Base-by-base conservation (phyloP, 257 asterid genomes). In the Ocimum tenuiflorum region DNA sequence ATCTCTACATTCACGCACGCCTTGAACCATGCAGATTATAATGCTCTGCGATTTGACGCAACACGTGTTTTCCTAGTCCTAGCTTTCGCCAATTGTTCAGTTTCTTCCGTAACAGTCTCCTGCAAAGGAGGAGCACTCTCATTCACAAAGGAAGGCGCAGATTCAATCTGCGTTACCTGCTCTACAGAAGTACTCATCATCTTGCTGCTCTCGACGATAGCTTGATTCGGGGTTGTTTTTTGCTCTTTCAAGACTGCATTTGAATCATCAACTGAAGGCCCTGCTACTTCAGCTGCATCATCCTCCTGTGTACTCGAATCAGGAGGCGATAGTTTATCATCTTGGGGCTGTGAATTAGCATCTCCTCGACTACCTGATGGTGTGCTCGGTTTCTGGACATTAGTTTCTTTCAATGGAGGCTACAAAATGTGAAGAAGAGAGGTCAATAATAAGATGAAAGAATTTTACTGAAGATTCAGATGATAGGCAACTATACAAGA, bases 31-130 rank as follows among this genome's bases (percentile, higher is more conserved):
- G 54, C 47, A 36, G 59, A 45, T 39, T 46, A 57, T 23, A 52
- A 51, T 36, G 11, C 63, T 64, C 38, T 53, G 19, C 61, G 71
- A 63, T 13, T 68, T 11, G 79, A 23, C 52, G 75, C 53, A 20
- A 75, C 61, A 1, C 67, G 77, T 3, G 78, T 12, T 78, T 60
- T 85, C 82, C 86, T 83, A 62, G 61, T 35, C 75, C 82, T 75
- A 18, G 83, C 77, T 52, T 84, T 79, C 12, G 94, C 74, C 33
- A 76, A 46, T 14, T 74, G 83, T 27, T 19, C 31, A 6, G 60
- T 60, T 69, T 69, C 57, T 19, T 58, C 73, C 19, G 67, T 8
- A 24, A 61, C 35, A 7, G 46, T 62, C 33, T 85, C 87, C 42
- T 70, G 70, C 3, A 71, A 55, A 20, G 53, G 42, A 55, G 58